Evolutionary conservation across 2,329 filamentous ascomycete genomes (phyloP).

Genomic region (Lasiodiplodia theobromae): DNA sequence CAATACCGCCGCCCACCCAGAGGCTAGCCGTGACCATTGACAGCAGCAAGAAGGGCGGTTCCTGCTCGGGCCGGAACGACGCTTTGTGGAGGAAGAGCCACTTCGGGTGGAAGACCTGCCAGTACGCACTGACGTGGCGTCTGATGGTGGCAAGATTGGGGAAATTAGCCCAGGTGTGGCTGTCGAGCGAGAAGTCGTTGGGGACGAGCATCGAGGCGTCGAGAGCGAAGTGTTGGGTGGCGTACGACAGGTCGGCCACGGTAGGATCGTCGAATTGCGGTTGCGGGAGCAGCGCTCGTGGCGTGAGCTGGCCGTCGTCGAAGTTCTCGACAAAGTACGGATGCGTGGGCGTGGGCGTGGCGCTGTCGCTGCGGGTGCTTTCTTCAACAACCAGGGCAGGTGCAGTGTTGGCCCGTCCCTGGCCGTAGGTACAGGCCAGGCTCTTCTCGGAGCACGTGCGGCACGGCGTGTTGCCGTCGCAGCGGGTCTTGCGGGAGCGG

Average conservation of each 20-base stretch:
- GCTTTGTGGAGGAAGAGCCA: constrained; percentile 26
- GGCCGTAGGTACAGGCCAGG: background rate
- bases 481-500: constrained; percentile 17
- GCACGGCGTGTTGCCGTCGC: constrained; percentile 7
- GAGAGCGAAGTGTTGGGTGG: background rate
- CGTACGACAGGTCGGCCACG: background rate
- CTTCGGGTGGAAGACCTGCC: constrained; percentile 7
- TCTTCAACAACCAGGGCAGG: background rate
- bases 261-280: background rate
- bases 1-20: background rate
- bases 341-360: background rate
- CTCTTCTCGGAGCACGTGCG: constrained; percentile 11
- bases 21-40: constrained; percentile 25
- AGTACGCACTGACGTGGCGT: constrained; percentile 11
- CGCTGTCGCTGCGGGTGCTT: background rate
- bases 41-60: constrained; percentile 21
- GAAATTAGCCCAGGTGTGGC: constrained; percentile 21
- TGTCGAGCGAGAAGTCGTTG: constrained; percentile 9
- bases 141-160: constrained; percentile 1
- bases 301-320: background rate
- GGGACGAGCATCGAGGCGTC: constrained; percentile 15
- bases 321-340: background rate
- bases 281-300: background rate
- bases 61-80: constrained; percentile 16
- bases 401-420: background rate